Evolutionary conservation across 2,329 filamentous ascomycete genomes (phyloP).

Genomic region (Coniochaeta prunicola): DNA sequence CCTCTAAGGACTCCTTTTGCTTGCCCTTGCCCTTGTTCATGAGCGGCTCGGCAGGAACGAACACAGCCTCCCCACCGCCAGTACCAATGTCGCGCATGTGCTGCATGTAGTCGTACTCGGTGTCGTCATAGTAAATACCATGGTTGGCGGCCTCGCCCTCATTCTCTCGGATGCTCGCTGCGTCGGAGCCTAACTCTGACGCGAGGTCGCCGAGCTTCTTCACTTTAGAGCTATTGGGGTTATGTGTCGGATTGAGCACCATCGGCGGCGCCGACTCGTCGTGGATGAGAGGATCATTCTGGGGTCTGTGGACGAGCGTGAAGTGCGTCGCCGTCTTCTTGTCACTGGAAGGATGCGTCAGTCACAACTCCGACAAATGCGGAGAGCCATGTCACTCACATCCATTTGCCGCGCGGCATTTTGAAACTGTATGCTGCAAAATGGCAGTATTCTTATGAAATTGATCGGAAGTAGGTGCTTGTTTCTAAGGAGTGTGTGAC

Average conservation of each 20-base stretch:
- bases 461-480: neutral
- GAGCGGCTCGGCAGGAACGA: slow-evolving; percentile 64
- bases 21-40: slow-evolving; percentile 63
- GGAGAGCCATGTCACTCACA: slow-evolving; percentile 33
- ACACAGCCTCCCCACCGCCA: slow-evolving; percentile 69
- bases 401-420: slow-evolving; percentile 74
- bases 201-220: slow-evolving; percentile 70
- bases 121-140: slow-evolving; percentile 92
- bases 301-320: slow-evolving; percentile 87
- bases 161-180: slow-evolving; percentile 65
- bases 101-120: slow-evolving; percentile 98
- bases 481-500: neutral
- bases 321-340: slow-evolving; percentile 93
- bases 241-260: slow-evolving; percentile 68
- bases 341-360: slow-evolving; percentile 40
- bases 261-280: slow-evolving; percentile 82
- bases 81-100: slow-evolving; percentile 83
- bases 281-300: slow-evolving; percentile 96
- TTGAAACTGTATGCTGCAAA: slow-evolving; percentile 25
- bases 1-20: slow-evolving; percentile 72
- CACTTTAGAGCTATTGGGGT: slow-evolving; percentile 40
- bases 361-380: slow-evolving; percentile 10
- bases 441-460: neutral
- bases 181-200: slow-evolving; percentile 65
- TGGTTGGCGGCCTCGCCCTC: slow-evolving; percentile 94